These are phyloP conservation scores for Paracoccidioides brasiliensis DNA, from an alignment of 2,329 filamentous ascomycete species.

Conservation along the genomic window DNA sequence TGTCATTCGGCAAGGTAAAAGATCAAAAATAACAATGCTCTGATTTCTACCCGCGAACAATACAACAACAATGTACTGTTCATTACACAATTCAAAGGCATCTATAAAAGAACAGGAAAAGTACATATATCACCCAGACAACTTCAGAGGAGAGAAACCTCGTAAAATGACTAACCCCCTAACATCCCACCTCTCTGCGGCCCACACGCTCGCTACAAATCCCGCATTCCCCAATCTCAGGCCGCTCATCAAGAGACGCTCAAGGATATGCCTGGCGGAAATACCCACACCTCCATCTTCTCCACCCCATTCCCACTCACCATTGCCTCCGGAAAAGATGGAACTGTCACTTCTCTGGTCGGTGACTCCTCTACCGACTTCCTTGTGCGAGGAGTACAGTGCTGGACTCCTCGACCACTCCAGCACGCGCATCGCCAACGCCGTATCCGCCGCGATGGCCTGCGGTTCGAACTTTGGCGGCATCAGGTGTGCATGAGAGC, in stretches of 20 bases:
- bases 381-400: conserved; percentile 44
- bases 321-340: conserved; percentile 17
- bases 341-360: conserved; percentile 22
- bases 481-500: conserved; percentile 40
- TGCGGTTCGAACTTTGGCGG: conserved; percentile 44
- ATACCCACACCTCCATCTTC: not conserved
- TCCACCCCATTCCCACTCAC: conserved; percentile 22
- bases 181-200: not conserved
- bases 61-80: too few relatives aligned
- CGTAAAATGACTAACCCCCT: not conserved
- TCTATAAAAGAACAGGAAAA: not conserved
- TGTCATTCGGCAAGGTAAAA: not conserved
- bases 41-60: too few relatives aligned
- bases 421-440: conserved; percentile 39
- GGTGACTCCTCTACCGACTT: conserved; percentile 42
- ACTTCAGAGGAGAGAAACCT: not conserved
- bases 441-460: conserved; percentile 36
- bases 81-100: too few relatives aligned
- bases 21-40: too few relatives aligned
- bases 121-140: not conserved
- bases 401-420: conserved; percentile 56
- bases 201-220: not conserved
- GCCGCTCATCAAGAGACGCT: not conserved
- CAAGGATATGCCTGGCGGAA: not conserved
- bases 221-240: not conserved